Conservation (phyloP, 208 protist species). For the Acanthamoeba healyi region DNA sequence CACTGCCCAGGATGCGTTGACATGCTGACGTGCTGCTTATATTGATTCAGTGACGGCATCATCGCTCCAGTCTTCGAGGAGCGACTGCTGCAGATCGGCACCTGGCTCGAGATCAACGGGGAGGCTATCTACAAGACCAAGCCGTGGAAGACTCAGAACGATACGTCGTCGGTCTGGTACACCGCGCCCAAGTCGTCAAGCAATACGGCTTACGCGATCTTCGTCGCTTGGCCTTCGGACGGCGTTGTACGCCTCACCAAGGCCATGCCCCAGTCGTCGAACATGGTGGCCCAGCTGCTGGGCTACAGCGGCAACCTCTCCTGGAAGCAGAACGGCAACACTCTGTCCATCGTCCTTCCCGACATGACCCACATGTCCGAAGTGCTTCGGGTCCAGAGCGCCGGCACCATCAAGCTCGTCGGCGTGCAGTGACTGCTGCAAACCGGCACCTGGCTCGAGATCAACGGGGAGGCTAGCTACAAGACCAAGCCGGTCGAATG, state of each 20-base stretch:
- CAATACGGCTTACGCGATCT: conserved; percentile 61
- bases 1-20: too few relatives aligned
- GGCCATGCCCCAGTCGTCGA: not conserved
- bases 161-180: conserved; percentile 63
- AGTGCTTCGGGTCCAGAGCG: not conserved
- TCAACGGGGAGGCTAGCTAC: conserved; percentile 82
- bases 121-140: conserved; percentile 79
- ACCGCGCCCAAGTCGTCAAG: conserved; percentile 15
- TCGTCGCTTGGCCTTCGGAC: conserved; percentile 19
- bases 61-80: conserved; percentile 77
- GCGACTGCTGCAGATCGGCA: conserved; percentile 73
- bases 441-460: conserved; percentile 76
- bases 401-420: conserved; percentile 76
- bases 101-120: conserved; percentile 80
- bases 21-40: too few relatives aligned
- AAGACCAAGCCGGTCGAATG: not conserved
- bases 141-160: conserved; percentile 78
- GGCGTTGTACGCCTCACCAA: not conserved
- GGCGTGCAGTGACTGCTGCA: conserved; percentile 52
- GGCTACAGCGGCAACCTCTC: not conserved
- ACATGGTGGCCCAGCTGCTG: not conserved
- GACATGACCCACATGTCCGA: not conserved
- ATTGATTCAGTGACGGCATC: conserved; percentile 62
- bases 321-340: not conserved
- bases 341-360: not conserved